phyloP scores from a whole-genome alignment of 2,329 filamentous ascomycete genomes.

The Tolypocladium pustulatum region DNA sequence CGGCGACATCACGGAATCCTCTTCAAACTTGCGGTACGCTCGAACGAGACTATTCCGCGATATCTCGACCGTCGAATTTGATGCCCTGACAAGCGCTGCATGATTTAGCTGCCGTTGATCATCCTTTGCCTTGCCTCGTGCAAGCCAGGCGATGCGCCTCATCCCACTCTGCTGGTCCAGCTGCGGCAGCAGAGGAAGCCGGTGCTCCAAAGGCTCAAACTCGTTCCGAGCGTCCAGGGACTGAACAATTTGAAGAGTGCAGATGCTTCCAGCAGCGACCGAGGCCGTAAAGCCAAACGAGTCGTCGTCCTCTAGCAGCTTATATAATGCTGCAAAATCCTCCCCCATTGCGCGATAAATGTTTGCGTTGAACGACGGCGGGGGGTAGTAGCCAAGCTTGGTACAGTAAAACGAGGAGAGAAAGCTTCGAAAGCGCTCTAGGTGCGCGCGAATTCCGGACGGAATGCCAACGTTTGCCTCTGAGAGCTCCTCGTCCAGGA shows the following conservation, averaged over 20 bases:
- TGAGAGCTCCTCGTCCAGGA: conserved; percentile 62
- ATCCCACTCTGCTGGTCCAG: conserved; percentile 15
- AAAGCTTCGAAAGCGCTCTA: conserved; percentile 63
- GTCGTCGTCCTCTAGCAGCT: conserved; percentile 55
- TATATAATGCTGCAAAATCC: conserved; percentile 63
- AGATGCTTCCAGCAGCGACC: conserved; percentile 55
- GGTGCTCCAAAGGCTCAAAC: conserved; percentile 50
- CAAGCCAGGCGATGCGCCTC: conserved; percentile 30
- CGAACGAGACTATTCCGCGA: conserved; percentile 48
- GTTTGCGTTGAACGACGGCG: conserved; percentile 31
- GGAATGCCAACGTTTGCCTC: conserved; percentile 55
- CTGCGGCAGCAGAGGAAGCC: conserved; percentile 56
- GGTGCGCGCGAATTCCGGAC: conserved; percentile 49
- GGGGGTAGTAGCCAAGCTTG: conserved; percentile 64
- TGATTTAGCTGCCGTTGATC: conserved; percentile 40
- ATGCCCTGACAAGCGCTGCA: conserved; percentile 40
- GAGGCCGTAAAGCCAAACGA: conserved; percentile 37
- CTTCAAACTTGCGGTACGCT: conserved; percentile 62
- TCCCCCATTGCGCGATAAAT: conserved; percentile 51
- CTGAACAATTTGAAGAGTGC: conserved; percentile 56
- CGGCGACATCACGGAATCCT: conserved; percentile 37
- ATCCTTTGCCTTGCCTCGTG: conserved; percentile 30
- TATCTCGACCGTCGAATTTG: conserved; percentile 31
- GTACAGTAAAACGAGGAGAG: conserved; percentile 55
- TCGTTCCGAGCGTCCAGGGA: conserved; percentile 54